Conservation (phyloP, 75 land plant species). For the Selaginella tamariscina region DNA sequence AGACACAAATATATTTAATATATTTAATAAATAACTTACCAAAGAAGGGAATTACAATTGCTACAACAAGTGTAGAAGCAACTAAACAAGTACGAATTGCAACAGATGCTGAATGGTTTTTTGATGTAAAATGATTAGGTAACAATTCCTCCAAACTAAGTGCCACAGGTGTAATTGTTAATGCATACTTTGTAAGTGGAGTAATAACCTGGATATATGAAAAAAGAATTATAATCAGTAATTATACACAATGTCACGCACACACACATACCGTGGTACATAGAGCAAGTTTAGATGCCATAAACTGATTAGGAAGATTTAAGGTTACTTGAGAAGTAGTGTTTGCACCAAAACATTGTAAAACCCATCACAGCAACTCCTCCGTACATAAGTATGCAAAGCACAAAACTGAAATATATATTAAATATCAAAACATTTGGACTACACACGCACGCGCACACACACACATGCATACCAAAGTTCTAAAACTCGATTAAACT, state of each 20-base stretch:
- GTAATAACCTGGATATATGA: background rate
- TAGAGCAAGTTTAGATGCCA: slow-evolving; percentile 68
- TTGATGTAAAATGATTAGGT: slow-evolving; percentile 22
- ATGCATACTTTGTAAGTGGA: slow-evolving; percentile 32
- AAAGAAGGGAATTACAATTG: slow-evolving; percentile 68
- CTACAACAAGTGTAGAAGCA: slow-evolving; percentile 66
- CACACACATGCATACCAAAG: too few relatives aligned
- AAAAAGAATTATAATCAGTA: background rate
- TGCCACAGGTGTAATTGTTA: slow-evolving; percentile 85
- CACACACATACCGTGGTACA: slow-evolving; percentile 68
- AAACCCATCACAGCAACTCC: slow-evolving; percentile 59
- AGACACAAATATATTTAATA: background rate
- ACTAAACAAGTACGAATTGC: slow-evolving; percentile 58
- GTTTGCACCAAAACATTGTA: slow-evolving; percentile 61
- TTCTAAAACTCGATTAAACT: slow-evolving; percentile 1
- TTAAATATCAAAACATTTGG: background rate
- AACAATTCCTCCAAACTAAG: slow-evolving; percentile 82
- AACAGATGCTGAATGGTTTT: slow-evolving; percentile 12
- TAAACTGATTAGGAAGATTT: slow-evolving; percentile 47
- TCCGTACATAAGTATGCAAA: slow-evolving; percentile 48
- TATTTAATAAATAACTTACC: slow-evolving; percentile 23
- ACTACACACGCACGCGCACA: too few relatives aligned
- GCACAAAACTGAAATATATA: background rate
- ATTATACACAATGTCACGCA: background rate
- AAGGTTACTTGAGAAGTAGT: slow-evolving; percentile 73